These are phyloP conservation scores for Trichomonas vaginalis DNA, from an alignment of 208 protist genomes.

Conservation along the genomic window DNA sequence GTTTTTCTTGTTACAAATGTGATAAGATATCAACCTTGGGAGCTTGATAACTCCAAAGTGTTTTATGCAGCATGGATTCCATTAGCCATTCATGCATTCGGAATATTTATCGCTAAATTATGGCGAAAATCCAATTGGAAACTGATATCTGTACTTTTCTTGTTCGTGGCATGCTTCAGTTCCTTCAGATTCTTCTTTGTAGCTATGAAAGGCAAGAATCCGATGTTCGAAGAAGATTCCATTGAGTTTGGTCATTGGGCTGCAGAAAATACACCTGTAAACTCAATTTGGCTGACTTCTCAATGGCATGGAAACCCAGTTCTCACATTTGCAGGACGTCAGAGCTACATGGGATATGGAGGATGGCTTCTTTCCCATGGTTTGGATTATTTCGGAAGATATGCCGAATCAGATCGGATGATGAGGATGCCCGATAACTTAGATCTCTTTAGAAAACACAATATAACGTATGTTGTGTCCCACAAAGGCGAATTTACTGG, in stretches of 20 bases:
- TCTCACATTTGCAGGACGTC: neutral
- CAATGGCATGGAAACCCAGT: neutral
- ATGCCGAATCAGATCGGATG: neutral
- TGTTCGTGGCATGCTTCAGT: neutral
- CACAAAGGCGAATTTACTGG: neutral
- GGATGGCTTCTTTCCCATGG: neutral
- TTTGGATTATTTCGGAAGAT: neutral
- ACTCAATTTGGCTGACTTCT: neutral
- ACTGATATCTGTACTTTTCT: neutral
- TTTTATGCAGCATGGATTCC: constrained; percentile 8
- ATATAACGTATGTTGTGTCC: neutral
- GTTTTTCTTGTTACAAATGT: neutral
- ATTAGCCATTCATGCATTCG: neutral
- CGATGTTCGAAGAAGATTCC: neutral
- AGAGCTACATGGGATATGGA: neutral
- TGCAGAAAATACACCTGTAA: neutral
- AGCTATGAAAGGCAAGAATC: neutral
- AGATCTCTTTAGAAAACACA: neutral
- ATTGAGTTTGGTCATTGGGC: neutral
- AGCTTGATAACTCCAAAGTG: neutral
- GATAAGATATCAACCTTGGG: constrained; percentile 4
- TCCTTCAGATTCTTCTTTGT: neutral
- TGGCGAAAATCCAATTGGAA: neutral
- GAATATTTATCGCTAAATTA: neutral
- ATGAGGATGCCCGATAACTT: neutral